A percentile compares a stretch with the other conserved stretches of the same genome.
Evolutionary conservation across 2,329 filamentous ascomycete genomes (phyloP).

Genomic region (Tolypocladium ovalisporum): DNA sequence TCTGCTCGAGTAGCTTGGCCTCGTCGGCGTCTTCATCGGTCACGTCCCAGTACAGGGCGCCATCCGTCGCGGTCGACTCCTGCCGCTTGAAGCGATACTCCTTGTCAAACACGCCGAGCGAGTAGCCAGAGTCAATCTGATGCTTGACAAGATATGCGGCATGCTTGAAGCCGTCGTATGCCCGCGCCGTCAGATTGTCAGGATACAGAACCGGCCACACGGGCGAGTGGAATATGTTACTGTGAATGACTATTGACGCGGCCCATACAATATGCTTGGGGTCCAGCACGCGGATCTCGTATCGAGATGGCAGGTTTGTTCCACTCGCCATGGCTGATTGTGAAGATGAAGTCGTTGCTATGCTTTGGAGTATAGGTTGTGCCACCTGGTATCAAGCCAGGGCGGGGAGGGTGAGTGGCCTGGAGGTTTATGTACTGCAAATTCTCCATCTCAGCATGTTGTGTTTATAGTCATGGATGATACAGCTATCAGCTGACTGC

Average conservation of each 20-base stretch:
- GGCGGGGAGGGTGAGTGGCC: too few species aligned
- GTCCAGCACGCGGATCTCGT: slow-evolving; percentile 14
- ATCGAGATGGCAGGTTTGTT: not conserved
- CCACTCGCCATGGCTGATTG: not conserved
- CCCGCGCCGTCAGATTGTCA: slow-evolving; percentile 3
- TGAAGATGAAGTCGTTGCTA: not conserved
- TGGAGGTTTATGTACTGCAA: not conserved
- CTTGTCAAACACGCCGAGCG: slow-evolving; percentile 13
- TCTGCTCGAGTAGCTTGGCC: slow-evolving; percentile 14
- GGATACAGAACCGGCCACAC: slow-evolving; percentile 12
- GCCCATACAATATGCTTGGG: slow-evolving; percentile 13
- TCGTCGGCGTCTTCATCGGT: slow-evolving; percentile 1
- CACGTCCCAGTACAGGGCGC: slow-evolving; percentile 17
- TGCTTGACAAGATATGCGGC: slow-evolving; percentile 8
- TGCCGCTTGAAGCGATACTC: slow-evolving; percentile 11
- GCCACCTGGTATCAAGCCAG: too few species aligned
- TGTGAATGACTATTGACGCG: slow-evolving; percentile 12
- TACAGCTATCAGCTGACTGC: not conserved
- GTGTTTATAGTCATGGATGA: not conserved
- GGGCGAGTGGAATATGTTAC: slow-evolving; percentile 12
- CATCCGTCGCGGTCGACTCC: slow-evolving; percentile 11
- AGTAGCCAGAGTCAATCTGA: slow-evolving; percentile 9
- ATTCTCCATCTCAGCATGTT: not conserved
- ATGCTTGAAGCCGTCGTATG: slow-evolving; percentile 6
- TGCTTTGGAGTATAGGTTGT: too few species aligned